Conservation (phyloP, 1,284 basidiomycete species). For the Sanghuangporus baumii region DNA sequence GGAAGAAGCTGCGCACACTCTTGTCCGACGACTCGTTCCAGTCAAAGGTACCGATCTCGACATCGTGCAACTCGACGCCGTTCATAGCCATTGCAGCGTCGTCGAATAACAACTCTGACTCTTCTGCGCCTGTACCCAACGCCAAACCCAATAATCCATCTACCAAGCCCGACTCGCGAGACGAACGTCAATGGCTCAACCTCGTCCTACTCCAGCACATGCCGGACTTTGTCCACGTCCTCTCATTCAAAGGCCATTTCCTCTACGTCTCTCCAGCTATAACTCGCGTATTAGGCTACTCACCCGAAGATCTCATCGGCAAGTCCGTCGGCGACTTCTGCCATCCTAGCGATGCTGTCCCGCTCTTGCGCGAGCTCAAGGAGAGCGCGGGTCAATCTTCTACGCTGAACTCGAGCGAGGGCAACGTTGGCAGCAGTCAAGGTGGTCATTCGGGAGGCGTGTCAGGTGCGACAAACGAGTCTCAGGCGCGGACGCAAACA, state of each 20-base stretch:
- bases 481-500: background rate
- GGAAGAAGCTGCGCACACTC: constrained; percentile 37
- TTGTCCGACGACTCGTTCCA: constrained; percentile 35
- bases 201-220: constrained; percentile 64
- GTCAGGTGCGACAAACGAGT: constrained; percentile 10
- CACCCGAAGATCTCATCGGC: constrained; percentile 78
- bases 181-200: constrained; percentile 45
- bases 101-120: constrained; percentile 24
- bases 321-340: constrained; percentile 74
- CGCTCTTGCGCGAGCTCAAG: constrained; percentile 89
- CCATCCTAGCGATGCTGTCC: constrained; percentile 86
- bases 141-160: constrained; percentile 21
- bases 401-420: constrained; percentile 17
- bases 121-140: constrained; percentile 12
- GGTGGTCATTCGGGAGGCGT: background rate
- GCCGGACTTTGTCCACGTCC: constrained; percentile 83
- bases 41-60: constrained; percentile 32
- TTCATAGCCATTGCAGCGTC: background rate
- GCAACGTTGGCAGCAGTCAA: background rate
- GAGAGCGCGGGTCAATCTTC: constrained; percentile 43
- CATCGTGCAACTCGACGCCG: constrained; percentile 19
- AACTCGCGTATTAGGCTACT: constrained; percentile 69
- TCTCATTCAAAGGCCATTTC: constrained; percentile 91
- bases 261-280: constrained; percentile 89
- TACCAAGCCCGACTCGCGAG: constrained; percentile 22